Percentiles rank a stretch among this genome's conserved stretches.
Evolutionary conservation across 805 yeast genomes (phyloP).

Genomic region (Ogataea chonburiensis): DNA sequence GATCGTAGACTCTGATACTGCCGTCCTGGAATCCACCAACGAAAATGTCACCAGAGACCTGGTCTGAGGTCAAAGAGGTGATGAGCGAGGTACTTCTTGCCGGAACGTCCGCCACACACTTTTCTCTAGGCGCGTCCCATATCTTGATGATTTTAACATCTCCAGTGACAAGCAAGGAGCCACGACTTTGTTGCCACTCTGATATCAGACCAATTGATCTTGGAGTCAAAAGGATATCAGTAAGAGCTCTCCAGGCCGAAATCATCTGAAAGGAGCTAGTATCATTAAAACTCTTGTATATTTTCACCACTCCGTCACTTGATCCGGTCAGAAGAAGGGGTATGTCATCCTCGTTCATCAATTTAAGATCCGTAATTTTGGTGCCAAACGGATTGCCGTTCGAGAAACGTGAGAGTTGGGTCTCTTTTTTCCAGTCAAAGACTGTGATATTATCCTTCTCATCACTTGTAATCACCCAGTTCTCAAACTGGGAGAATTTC

Average conservation of each 20-base stretch:
- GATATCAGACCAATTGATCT: slow-evolving; percentile 79
- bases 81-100: slow-evolving; percentile 88
- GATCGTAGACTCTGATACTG: slow-evolving; percentile 82
- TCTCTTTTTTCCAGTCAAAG: slow-evolving; percentile 79
- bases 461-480: slow-evolving; percentile 74
- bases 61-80: slow-evolving; percentile 88
- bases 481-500: slow-evolving; percentile 87
- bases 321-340: slow-evolving; percentile 86
- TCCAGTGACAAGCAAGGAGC: slow-evolving; percentile 87
- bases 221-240: slow-evolving; percentile 78
- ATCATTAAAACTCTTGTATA: slow-evolving; percentile 74
- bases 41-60: slow-evolving; percentile 87
- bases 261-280: slow-evolving; percentile 56
- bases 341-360: slow-evolving; percentile 88
- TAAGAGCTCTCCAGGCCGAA: slow-evolving; percentile 90
- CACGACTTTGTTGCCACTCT: slow-evolving; percentile 97
- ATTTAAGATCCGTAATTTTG: slow-evolving; percentile 79
- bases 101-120: slow-evolving; percentile 83
- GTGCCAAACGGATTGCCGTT: slow-evolving; percentile 88
- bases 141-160: slow-evolving; percentile 87
- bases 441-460: slow-evolving; percentile 80
- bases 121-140: slow-evolving; percentile 97
- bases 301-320: slow-evolving; percentile 89
- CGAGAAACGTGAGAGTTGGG: slow-evolving; percentile 64
- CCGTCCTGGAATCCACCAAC: slow-evolving; percentile 94